Conservation (phyloP, 192 early-diverging fungal genomes). For the Lobulomyces angularis region DNA sequence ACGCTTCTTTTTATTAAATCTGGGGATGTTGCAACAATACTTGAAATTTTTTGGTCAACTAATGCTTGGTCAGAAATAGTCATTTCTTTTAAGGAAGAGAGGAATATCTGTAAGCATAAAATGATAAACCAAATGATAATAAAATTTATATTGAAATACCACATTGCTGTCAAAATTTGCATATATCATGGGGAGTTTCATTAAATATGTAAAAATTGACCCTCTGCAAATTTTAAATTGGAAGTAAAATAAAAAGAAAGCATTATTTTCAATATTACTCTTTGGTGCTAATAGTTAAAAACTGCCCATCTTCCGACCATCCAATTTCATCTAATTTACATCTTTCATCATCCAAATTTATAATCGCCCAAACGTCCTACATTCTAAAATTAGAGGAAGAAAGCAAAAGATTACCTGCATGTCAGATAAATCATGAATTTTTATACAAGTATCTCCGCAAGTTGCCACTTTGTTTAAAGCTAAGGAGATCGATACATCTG, state of each 20-base stretch:
- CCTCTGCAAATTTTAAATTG: conserved; percentile 12
- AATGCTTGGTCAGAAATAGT: conserved; percentile 22
- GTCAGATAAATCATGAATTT: conserved; percentile 35
- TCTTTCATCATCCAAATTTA: conserved; percentile 32
- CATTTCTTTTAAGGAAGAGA: conserved; percentile 20
- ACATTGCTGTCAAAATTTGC: background rate
- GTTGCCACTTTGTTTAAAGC: conserved; percentile 27
- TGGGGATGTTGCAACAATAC: background rate
- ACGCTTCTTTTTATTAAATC: conserved; percentile 14
- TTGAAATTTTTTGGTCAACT: conserved; percentile 1
- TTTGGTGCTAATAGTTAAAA: conserved; percentile 29
- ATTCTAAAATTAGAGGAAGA: background rate
- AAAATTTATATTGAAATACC: background rate
- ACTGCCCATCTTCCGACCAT: conserved; percentile 37
- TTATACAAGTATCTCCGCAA: conserved; percentile 31
- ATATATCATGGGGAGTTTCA: conserved; percentile 14
- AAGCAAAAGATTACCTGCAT: conserved; percentile 12
- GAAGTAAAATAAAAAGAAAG: conserved; percentile 4
- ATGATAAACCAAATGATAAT: too few species aligned
- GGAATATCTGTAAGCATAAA: conserved; percentile 12
- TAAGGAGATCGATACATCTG: conserved; percentile 18
- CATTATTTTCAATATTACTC: conserved; percentile 6
- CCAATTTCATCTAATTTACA: conserved; percentile 17
- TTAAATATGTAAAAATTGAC: conserved; percentile 23
- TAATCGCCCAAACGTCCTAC: conserved; percentile 29